Base-by-base conservation (phyloP, 148 eudicot species). In the Spergularia marina region DNA sequence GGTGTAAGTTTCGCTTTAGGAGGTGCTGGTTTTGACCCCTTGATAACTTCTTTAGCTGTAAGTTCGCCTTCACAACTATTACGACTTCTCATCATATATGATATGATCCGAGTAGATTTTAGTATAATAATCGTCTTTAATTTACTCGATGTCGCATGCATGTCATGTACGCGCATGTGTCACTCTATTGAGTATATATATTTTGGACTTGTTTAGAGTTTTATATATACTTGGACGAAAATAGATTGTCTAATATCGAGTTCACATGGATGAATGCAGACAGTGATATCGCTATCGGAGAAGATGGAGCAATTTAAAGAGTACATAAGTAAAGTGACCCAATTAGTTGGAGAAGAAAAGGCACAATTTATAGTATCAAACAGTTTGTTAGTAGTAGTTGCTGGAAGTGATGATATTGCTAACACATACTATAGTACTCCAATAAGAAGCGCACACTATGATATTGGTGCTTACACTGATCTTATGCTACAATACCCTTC, bases 361-460 rank as follows among this genome's bases (percentile, higher is more conserved):
- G 63, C 82, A 4, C 40, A 77, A 3, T 68, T 53, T 58, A 82
- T 91, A 0, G 16, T 91, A n/a, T 41, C 30, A n/a, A 81, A 87
- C 25, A 79, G 86, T 68, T 30, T 89, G 12, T 71, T 16, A 59
- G 1, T 79, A 8, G 65, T 87, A 15, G 90, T 84, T 4, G 76
- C 83, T 4, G 93, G 93, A 74, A 87, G 91, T 79, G 85, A 89
- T 63, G 97, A 91, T 63, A 82, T 89, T 17, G 83, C 93, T 39
- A 89, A 87, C 55, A 87, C 91, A 23, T 91, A 91, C 18, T 89
- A 82, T 68, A 53, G 54, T 40, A 51, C 79, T 4, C 83, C 89
- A n/a, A 9, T 78, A 3, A 65, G 97, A 75, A 80, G 65, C 41
- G 13, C 53, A 6, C 69, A 83, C 0, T 89, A 86, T 39, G 87